These are phyloP conservation scores for Nemania sp. DNA, from an alignment of 2,329 filamentous ascomycete genomes.

Conservation along the genomic window DNA sequence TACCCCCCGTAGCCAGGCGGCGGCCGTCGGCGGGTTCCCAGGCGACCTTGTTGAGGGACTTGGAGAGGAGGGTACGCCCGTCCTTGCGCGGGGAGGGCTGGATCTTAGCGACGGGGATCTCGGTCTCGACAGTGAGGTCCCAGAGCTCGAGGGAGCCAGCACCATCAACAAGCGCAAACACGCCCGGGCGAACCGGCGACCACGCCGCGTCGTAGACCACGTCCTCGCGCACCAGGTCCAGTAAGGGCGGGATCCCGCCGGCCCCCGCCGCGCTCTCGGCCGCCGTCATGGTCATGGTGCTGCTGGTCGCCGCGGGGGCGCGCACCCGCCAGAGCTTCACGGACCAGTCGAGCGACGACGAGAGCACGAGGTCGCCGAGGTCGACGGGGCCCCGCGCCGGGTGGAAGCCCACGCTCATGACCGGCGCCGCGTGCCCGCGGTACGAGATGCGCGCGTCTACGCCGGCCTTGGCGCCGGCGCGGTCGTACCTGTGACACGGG, in stretches of 20 bases:
- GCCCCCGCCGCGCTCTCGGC: slow-evolving; percentile 51
- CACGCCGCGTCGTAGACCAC: slow-evolving; percentile 95
- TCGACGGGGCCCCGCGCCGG: slow-evolving; percentile 90
- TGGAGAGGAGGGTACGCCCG: slow-evolving; percentile 70
- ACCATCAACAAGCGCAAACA: slow-evolving; percentile 93
- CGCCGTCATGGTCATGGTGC: no score
- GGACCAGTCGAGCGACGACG: slow-evolving; percentile 93
- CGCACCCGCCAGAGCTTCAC: slow-evolving; percentile 96
- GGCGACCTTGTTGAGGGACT: slow-evolving; percentile 89
- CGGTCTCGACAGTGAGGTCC: slow-evolving; percentile 90
- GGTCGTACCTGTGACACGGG: slow-evolving; percentile 95
- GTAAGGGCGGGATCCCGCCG: slow-evolving; percentile 68
- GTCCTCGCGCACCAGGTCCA: slow-evolving; percentile 92
- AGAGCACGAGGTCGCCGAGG: slow-evolving; percentile 89
- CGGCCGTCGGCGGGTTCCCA: slow-evolving; percentile 93
- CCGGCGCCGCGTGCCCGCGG: slow-evolving; percentile 85
- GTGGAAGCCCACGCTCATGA: slow-evolving; percentile 96
- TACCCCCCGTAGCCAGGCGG: slow-evolving; percentile 83
- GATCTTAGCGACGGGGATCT: slow-evolving; percentile 85
- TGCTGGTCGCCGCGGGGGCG: slow-evolving; percentile 72
- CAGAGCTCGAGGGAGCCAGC: slow-evolving; percentile 91
- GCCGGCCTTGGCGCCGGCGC: slow-evolving; percentile 93
- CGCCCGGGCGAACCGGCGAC: slow-evolving; percentile 91
- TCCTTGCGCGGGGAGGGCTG: slow-evolving; percentile 68
- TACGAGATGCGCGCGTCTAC: slow-evolving; percentile 89